phyloP scores from a whole-genome alignment of 371 early-diverging fungal species.

The Zychaea mexicana region DNA sequence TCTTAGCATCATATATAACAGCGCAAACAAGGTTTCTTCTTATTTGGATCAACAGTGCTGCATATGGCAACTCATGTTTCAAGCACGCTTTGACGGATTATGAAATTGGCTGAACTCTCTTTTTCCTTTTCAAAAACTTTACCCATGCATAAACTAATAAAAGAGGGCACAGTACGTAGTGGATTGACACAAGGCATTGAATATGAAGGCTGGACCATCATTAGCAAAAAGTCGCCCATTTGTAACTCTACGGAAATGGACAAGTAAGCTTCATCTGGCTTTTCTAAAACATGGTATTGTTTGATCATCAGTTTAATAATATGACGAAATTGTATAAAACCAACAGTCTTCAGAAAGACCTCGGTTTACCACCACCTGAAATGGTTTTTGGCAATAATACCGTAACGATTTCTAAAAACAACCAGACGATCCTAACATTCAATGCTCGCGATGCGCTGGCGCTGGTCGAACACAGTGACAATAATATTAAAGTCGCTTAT shows the following conservation, averaged over 20 bases:
- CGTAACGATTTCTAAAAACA: conserved; percentile 47
- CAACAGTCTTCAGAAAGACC: conserved; percentile 60
- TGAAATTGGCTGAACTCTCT: too few species aligned
- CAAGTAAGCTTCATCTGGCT: conserved; percentile 35
- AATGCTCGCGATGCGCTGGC: conserved; percentile 78
- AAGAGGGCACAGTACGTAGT: conserved; percentile 33
- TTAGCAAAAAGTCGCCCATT: conserved; percentile 69
- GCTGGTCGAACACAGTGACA: conserved; percentile 65
- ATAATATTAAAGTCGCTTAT: conserved; percentile 80
- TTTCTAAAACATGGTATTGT: not conserved
- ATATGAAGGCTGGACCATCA: conserved; percentile 66
- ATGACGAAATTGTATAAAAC: too few species aligned
- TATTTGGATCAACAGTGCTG: too few species aligned
- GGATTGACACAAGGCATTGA: conserved; percentile 56
- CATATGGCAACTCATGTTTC: too few species aligned
- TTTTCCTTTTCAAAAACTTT: too few species aligned
- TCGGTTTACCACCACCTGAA: conserved; percentile 86
- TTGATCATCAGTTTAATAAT: not conserved
- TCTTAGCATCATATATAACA: too few species aligned
- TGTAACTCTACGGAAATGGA: conserved; percentile 74
- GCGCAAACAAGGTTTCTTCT: too few species aligned
- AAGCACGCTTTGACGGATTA: too few species aligned
- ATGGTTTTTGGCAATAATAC: conserved; percentile 93
- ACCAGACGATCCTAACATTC: conserved; percentile 58
- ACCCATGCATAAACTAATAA: conserved; percentile 25